phyloP scores from a whole-genome alignment of 768 basidiomycete genomes.

The Auriculariales sp. region DNA sequence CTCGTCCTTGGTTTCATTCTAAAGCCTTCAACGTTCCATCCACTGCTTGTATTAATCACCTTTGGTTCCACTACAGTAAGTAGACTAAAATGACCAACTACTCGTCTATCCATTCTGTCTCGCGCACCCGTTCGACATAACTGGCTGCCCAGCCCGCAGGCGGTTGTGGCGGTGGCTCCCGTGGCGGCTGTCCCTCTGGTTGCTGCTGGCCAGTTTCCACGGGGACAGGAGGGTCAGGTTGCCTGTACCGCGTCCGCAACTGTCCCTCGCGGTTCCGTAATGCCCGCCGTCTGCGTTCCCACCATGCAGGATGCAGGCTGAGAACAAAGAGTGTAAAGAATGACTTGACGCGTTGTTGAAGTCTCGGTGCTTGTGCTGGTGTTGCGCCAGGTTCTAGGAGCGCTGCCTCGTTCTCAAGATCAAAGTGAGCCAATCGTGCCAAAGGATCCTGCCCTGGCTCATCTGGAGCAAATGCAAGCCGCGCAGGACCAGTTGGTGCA shows the following conservation, averaged over 20 bases:
- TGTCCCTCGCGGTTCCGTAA: conserved; percentile 51
- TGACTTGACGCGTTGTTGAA: conserved; percentile 33
- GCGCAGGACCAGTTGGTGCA: conserved; percentile 3
- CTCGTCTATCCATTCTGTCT: conserved; percentile 58
- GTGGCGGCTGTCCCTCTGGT: conserved; percentile 13
- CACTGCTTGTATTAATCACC: too few relatives aligned
- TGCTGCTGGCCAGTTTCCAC: conserved; percentile 2
- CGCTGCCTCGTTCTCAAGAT: conserved; percentile 41
- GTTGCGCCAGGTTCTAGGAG: conserved; percentile 22
- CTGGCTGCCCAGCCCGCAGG: conserved; percentile 47
- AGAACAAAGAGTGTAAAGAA: conserved; percentile 43
- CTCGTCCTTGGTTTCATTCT: too few relatives aligned
- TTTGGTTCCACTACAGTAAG: too few relatives aligned
- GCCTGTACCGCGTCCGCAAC: conserved; percentile 35
- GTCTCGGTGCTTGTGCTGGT: conserved; percentile 15
- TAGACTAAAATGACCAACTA: too few relatives aligned
- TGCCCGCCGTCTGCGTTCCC: conserved; percentile 47
- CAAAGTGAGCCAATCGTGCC: conserved; percentile 40
- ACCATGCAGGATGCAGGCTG: conserved; percentile 60
- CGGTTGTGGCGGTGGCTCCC: conserved; percentile 33
- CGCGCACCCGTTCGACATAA: conserved; percentile 51
- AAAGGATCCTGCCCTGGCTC: conserved; percentile 23
- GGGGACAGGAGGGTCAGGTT: too few relatives aligned
- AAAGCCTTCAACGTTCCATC: too few relatives aligned
- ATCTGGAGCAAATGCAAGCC: not conserved